Evolutionary conservation across 768 basidiomycete species (phyloP), one percentile per base, ranked within the genome.

Genomic region (Panus rudis): DNA sequence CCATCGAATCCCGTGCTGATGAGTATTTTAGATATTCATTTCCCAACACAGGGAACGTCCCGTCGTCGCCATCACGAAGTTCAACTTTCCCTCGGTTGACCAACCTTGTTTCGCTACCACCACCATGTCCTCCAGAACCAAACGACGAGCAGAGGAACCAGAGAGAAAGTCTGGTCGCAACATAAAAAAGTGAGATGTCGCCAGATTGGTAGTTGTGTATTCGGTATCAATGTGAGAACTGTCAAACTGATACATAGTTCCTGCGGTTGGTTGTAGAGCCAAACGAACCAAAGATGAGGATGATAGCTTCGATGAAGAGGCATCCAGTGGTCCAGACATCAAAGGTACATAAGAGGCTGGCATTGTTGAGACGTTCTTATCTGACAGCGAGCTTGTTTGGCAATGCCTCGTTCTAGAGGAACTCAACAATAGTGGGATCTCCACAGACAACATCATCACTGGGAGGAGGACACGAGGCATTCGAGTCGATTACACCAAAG

Each of bases 121-220:
- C 11, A 34, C 45, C 41, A 60, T 60, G 59, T 52, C 54, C 13
- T 55, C 56, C 27, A 48, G 54, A 26, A 49, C 49, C 40, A 60
- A 60, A 48, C 56, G 59, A 47, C 51, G 55, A 34, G 63, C 66
- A 35, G 66, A 71, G 45, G 57, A 60, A 51, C 54, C 45, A 22
- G 58, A 57, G 47, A 64, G 57, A 53, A 54, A 57, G 47, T 51
- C 47, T n/a, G n/a, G n/a, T n/a, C n/a, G n/a, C 39, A 33, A 43
- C 33, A 56, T 53, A 23, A 62, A 63, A 57, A 63, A 58, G 59
- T 62, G 51, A 58, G 59, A 48, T 20, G 22, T 26, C 43, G n/a
- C n/a, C n/a, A n/a, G n/a, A n/a, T n/a, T 24, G n/a, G n/a, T 22
- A 26, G 23, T 27, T 20, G 31, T 43, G 17, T 37, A 46, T 21